Base-by-base conservation (phyloP, 768 basidiomycete species). In the Leccinum variicolor region DNA sequence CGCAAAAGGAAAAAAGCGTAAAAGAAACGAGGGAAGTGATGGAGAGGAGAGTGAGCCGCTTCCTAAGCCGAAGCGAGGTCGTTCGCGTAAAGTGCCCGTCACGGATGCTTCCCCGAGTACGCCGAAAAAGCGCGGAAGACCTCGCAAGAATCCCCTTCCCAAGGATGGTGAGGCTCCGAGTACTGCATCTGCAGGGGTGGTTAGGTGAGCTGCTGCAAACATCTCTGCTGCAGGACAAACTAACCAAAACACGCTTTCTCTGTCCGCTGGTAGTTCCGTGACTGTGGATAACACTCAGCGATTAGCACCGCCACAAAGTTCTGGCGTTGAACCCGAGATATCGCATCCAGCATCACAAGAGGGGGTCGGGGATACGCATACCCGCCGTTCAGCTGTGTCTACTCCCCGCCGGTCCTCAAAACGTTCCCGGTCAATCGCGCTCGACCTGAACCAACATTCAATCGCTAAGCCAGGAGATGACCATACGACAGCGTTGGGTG, bases 11-110 rank as follows among this genome's bases (percentile, higher is more conserved):
- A 64, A 62, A 64, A 79, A 74, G 59, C 70, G 57, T 57, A 70
- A 73, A 66, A 66, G 63, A 55, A 62, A 59, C 31, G 77, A 77
- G 5, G 54, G 31, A 41, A 57, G 54, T 3, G 54, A 52, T 21
- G 65, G 26, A 34, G 70, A 68, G 31, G 60, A 56, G 46, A 49
- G 50, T 39, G 71, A 66, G 52, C 53, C 47, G 3, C 57, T 46
- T 54, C 65, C 57, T 39, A 73, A 64, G 57, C 63, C 26, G 52
- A 89, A 87, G 68, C 80, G 79, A 63, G 85, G 84, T 23, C 74
- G 84, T 34, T 81, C 88, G 43, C 75, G 78, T 55, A 89, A 82
- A 62, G 60, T 65, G 45, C 62, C 58, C 17, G 54, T 8, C 23
- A 51, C 52, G 33, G 58, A 65, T 49, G 7, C 43, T 45, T 26